Base-by-base conservation (phyloP, 208 protist species). In the Acanthamoeba triangularis region DNA sequence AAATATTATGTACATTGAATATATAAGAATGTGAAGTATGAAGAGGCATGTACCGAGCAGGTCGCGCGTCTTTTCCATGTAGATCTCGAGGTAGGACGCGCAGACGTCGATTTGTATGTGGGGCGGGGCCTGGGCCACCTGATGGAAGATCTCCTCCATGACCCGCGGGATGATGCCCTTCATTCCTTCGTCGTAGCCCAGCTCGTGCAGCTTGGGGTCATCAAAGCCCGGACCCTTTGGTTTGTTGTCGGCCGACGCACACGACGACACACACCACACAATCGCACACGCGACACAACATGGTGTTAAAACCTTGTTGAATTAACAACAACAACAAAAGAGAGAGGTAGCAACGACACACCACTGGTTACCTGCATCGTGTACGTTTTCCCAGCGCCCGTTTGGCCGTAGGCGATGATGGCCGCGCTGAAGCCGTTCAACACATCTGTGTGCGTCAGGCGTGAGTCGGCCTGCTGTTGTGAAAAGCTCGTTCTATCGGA, bases 371-470 rank as follows among this genome's bases (percentile, higher is more conserved):
- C 95, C 52, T 76, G 78, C 91, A 95, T 95, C 0, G 94, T 95
- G 85, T 93, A 94, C 2, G 94, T 95, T n/a, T 96, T 95, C 35
- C 94, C 94, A 0, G 94, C 52, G 1, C 94, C 94, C 20, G 94
- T 95, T 80, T 96, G 95, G 35, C 95, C 95, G 52, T 95, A 96
- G 16, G 94, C 94, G 54, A 96, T 95, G 23, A 96, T 49, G 10
- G 87, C 63, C 0, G 67, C 74, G 23, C 49, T 94, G 65, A 61
- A 96, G 0, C 94, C 94, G 80, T 94, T 74, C 35, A 96, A 37
- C 59, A 91, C 84, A 25, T 91, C 84, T 91, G 52, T 33, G 30
- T 30, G n/a, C 16, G 33, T 44, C n/a, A n/a, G n/a, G 18, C 18
- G 10, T 8, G 78, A 16, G 78, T 8, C 23, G 44, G 33, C 13